Evolutionary conservation across 164 flowering plant genomes (phyloP).

Genomic region (Umbilicus rupestris): DNA sequence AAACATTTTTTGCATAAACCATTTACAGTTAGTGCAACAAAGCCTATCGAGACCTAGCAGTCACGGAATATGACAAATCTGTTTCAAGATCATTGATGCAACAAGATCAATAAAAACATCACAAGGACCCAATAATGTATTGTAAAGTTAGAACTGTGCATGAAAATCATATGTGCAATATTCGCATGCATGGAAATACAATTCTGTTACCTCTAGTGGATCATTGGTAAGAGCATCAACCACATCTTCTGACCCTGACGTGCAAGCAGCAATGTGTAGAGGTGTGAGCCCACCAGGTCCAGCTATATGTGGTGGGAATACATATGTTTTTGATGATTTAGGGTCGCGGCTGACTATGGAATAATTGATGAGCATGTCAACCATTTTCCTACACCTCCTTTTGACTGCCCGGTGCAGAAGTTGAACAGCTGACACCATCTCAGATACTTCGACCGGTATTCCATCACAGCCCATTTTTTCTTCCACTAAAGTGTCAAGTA

Average conservation of each 20-base stretch:
- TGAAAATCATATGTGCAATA: too few relatives aligned
- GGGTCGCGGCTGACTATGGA: conserved; percentile 17
- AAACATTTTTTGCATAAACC: background rate
- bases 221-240: conserved; percentile 50
- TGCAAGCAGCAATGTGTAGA: conserved; percentile 54
- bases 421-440: conserved; percentile 45
- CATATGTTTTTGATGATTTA: background rate
- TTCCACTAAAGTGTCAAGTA: conserved; percentile 31
- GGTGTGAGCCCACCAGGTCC: conserved; percentile 58
- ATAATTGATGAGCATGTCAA: conserved; percentile 37
- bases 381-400: conserved; percentile 38
- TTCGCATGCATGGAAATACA: background rate
- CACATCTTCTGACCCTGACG: conserved; percentile 40
- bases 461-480: conserved; percentile 35
- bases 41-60: too few relatives aligned
- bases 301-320: conserved; percentile 30
- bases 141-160: too few relatives aligned
- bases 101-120: too few relatives aligned
- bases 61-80: too few relatives aligned
- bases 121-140: too few relatives aligned
- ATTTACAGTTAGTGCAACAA: too few relatives aligned
- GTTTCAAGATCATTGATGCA: too few relatives aligned
- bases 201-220: conserved; percentile 33
- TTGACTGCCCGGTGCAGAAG: conserved; percentile 54
- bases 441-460: conserved; percentile 23